Conservation (phyloP, 768 basidiomycete species). For the Boletus vinaceobasis region DNA sequence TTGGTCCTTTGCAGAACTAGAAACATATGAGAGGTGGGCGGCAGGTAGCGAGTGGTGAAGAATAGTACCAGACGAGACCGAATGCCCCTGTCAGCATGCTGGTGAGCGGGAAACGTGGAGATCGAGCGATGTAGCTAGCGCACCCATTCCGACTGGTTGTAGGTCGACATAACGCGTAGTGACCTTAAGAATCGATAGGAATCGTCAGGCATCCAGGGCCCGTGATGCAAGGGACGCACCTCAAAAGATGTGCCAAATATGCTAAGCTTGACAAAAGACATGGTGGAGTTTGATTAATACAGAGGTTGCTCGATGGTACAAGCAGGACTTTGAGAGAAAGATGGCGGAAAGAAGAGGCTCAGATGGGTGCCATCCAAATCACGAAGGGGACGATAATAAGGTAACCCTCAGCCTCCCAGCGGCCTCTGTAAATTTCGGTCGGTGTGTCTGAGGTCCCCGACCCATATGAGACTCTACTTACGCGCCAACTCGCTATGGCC, state of each 20-base stretch:
- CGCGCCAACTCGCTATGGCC: not conserved
- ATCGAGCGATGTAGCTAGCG: constrained; percentile 30
- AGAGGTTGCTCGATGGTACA: not conserved
- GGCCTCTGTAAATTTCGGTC: constrained; percentile 8
- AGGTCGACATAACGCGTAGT: constrained; percentile 99
- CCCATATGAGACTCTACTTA: not conserved
- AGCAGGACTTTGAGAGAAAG: constrained; percentile 3
- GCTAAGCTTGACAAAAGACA: constrained; percentile 97
- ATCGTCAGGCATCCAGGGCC: constrained; percentile 18
- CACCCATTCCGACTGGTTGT: constrained; percentile 98
- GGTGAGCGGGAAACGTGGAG: constrained; percentile 16
- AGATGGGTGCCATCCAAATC: constrained; percentile 16
- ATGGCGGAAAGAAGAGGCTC: constrained; percentile 11
- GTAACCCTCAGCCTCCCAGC: constrained; percentile 16
- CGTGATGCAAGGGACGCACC: constrained; percentile 40
- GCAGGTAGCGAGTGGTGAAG: not conserved
- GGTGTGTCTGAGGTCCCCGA: constrained; percentile 23
- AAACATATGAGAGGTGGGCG: constrained; percentile 11
- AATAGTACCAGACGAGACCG: constrained; percentile 88
- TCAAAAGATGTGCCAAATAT: constrained; percentile 99
- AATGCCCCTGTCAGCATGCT: constrained; percentile 63
- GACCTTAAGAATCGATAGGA: constrained; percentile 51
- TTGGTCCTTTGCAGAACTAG: constrained; percentile 91
- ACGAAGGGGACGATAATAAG: constrained; percentile 3
- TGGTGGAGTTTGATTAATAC: constrained; percentile 25